A percentile compares a stretch with the other conserved stretches of the same genome.
These are phyloP conservation scores for Graphiopsis chlorocephala DNA, from an alignment of 2,329 filamentous ascomycete genomes.

Conservation along the genomic window DNA sequence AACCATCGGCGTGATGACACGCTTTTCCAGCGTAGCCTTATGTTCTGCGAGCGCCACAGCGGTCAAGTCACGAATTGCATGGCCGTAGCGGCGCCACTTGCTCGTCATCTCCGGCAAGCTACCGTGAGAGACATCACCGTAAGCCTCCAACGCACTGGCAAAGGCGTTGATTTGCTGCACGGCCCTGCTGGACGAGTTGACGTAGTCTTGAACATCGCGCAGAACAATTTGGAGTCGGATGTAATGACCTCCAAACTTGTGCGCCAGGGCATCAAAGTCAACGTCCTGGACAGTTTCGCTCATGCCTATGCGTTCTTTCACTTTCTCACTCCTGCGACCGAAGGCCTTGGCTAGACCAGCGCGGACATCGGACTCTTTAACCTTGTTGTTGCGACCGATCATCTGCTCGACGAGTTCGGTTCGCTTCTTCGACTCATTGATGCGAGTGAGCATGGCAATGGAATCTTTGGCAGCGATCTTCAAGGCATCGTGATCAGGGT, in stretches of 20 bases:
- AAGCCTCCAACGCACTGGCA: conserved; percentile 75
- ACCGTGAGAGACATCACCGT: conserved; percentile 68
- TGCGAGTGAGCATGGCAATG: conserved; percentile 60
- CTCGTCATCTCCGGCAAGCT: conserved; percentile 82
- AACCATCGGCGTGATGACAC: conserved; percentile 81
- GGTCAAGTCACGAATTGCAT: conserved; percentile 81
- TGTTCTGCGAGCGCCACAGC: conserved; percentile 81
- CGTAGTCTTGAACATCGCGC: conserved; percentile 90
- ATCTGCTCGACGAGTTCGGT: conserved; percentile 90
- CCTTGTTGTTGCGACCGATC: conserved; percentile 69
- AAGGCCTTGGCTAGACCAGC: conserved; percentile 85
- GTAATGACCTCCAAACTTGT: conserved; percentile 89
- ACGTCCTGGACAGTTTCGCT: conserved; percentile 72
- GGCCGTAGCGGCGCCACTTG: conserved; percentile 90
- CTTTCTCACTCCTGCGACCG: conserved; percentile 81
- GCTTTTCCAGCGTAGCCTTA: conserved; percentile 67
- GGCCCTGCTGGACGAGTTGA: conserved; percentile 74
- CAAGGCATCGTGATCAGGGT: conserved; percentile 73
- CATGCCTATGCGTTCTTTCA: conserved; percentile 67
- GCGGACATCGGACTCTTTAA: conserved; percentile 84
- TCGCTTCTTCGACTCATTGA: conserved; percentile 94
- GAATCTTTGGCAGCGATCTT: conserved; percentile 70
- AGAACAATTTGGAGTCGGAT: conserved; percentile 88
- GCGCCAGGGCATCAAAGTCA: conserved; percentile 74
- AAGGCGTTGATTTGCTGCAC: conserved; percentile 79